Base-by-base conservation (phyloP, 345 rosid genomes). In the Acer saccharum region DNA sequence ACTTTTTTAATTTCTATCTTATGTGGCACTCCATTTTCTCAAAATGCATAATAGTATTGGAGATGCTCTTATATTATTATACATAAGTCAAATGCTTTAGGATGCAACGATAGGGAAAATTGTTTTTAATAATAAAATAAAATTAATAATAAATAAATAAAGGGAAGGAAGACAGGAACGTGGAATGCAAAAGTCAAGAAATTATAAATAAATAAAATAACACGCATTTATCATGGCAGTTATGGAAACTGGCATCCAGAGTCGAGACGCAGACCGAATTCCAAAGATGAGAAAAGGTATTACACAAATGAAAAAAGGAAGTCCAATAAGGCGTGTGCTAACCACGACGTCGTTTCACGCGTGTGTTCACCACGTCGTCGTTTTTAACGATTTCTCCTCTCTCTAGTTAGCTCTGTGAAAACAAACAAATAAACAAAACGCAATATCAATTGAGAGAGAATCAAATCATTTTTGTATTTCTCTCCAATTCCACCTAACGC, bases 291-390 rank as follows among this genome's bases (percentile, higher is more conserved):
- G 6, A 12, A 16, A 2, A 12, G 58, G 72, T 46, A 35, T 3
- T 32, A 0, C 1, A 20, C 1, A 43, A 8, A 9, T 43, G 39
- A 7, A 7, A 43, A 43, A 43, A 1, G 46, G 46, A 43, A 52
- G 20, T 71, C 75, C 65, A 62, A 65, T 20, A 43, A 50, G 83
- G 85, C 85, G 85, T 83, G 90, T 87, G 88, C n/a, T 72, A 0
- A 57, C 48, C 88, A 87, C 88, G 90, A 54, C 83, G 88, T 72
- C 90, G 87, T 32, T 32, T 32, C 35, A 32, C 35, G 35, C 35
- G 35, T 32, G 39, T 35, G 39, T 4, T 35, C 6, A 35, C 39
- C 39, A 35, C 39, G 39, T 0, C 39, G 39, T 35, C 39, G 39
- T 35, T 83, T 79, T 79, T 81, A 20, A 5, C 25, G n/a, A 7